phyloP scores from a whole-genome alignment of 176 grass and related monocot genomes.

The Oryza longistaminata region DNA sequence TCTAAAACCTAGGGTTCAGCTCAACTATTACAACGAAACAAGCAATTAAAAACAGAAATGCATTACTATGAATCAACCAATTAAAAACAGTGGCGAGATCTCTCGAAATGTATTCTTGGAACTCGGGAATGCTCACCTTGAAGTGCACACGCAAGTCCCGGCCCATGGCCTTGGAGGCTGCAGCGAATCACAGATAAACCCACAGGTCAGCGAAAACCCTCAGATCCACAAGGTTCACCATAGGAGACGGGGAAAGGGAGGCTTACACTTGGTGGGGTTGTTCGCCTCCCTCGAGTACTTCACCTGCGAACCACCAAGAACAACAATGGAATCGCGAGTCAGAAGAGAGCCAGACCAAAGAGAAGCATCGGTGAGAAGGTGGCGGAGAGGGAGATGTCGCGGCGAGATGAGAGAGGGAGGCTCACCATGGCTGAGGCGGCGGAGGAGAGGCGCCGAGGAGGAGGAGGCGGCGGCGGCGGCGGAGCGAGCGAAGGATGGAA shows the following conservation, averaged over 20 bases:
- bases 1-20: background rate
- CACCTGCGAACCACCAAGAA: constrained; percentile 48
- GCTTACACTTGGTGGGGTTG: constrained; percentile 85
- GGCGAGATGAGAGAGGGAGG: background rate
- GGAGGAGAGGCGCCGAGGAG: background rate
- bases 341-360: background rate
- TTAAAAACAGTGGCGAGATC: background rate
- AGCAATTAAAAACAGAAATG: background rate
- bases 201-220: constrained; percentile 32
- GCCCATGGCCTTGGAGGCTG: constrained; percentile 87
- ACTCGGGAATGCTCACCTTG: constrained; percentile 52
- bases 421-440: constrained; percentile 48
- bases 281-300: constrained; percentile 69
- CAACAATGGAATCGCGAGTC: background rate
- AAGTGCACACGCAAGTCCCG: constrained; percentile 90
- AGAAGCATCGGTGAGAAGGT: background rate
- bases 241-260: background rate
- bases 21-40: background rate
- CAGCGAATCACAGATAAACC: constrained; percentile 29
- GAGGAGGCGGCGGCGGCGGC: background rate
- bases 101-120: background rate
- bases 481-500: background rate
- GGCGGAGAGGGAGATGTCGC: too few species aligned
- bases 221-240: constrained; percentile 7
- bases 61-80: background rate